Percentiles rank a stretch among this genome's conserved stretches.
Conservation (phyloP, 148 eudicot genomes). For the Nepenthes gracilis region DNA sequence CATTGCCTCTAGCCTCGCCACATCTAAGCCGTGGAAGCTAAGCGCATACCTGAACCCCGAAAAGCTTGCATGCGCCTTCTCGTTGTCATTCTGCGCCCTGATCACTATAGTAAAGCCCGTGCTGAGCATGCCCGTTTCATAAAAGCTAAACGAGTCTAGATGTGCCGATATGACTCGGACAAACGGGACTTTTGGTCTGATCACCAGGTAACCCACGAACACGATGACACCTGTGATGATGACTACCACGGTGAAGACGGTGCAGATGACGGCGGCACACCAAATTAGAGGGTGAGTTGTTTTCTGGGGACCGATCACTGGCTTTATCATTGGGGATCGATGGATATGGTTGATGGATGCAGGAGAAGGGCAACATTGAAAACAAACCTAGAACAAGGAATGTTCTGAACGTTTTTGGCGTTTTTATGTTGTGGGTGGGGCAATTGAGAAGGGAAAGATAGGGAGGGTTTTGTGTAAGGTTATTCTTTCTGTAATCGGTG, state of each 20-base stretch:
- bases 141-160: conserved; percentile 33
- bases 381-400: background rate
- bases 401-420: background rate
- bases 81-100: conserved; percentile 54
- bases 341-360: background rate
- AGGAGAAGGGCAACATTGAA: conserved; percentile 4
- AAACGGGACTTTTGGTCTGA: conserved; percentile 45
- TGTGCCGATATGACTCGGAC: conserved; percentile 39
- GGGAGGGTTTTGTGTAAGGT: conserved; percentile 8
- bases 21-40: conserved; percentile 23
- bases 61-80: conserved; percentile 43
- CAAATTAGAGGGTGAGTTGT: conserved; percentile 51
- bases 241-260: conserved; percentile 31
- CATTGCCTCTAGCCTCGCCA: conserved; percentile 29
- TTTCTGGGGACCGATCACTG: conserved; percentile 2
- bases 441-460: background rate
- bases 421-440: conserved; percentile 3
- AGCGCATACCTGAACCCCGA: conserved; percentile 33
- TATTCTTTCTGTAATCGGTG: conserved; percentile 28
- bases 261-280: conserved; percentile 54
- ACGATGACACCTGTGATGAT: conserved; percentile 46
- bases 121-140: conserved; percentile 32
- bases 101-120: conserved; percentile 34
- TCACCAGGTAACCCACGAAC: conserved; percentile 43
- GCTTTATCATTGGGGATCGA: conserved; percentile 17